A percentile compares a stretch with the other conserved stretches of the same genome.
phyloP scores from a whole-genome alignment of 495 filamentous ascomycete genomes.

The Xanthoparmelia taractica region DNA sequence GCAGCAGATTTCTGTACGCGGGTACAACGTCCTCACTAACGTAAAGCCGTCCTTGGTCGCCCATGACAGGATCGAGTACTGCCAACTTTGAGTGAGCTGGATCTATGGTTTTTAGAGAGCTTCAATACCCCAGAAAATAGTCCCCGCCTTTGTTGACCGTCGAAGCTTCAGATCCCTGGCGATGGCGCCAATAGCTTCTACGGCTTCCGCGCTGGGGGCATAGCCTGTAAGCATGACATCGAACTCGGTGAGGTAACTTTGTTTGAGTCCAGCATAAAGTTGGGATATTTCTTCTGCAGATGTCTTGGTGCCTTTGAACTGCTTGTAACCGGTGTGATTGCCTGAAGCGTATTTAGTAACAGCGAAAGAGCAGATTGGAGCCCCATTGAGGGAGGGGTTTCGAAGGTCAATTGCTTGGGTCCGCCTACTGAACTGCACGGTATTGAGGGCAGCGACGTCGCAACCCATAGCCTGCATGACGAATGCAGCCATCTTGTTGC shows the following conservation, averaged over 20 bases:
- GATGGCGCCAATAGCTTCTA: slow-evolving; percentile 77
- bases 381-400: slow-evolving; percentile 14
- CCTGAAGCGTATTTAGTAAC: slow-evolving; percentile 41
- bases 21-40: slow-evolving; percentile 83
- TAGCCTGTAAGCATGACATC: slow-evolving; percentile 92
- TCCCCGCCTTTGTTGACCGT: slow-evolving; percentile 54
- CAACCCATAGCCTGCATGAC: slow-evolving; percentile 88
- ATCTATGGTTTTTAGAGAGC: neutral
- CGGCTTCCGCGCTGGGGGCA: slow-evolving; percentile 71
- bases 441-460: slow-evolving; percentile 88
- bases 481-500: slow-evolving; percentile 90
- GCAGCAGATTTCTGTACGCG: slow-evolving; percentile 72
- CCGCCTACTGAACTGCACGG: slow-evolving; percentile 78
- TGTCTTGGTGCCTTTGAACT: slow-evolving; percentile 73
- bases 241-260: slow-evolving; percentile 75
- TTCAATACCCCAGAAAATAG: slow-evolving; percentile 75
- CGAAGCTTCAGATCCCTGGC: slow-evolving; percentile 68
- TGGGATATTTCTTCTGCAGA: slow-evolving; percentile 76
- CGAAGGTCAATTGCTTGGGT: neutral
- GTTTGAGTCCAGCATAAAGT: slow-evolving; percentile 74
- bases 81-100: neutral
- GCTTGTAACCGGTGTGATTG: slow-evolving; percentile 87
- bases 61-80: slow-evolving; percentile 97
- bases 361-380: neutral
- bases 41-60: slow-evolving; percentile 85